Conservation (phyloP, 306 rosid species). For the Casuarina glauca region DNA sequence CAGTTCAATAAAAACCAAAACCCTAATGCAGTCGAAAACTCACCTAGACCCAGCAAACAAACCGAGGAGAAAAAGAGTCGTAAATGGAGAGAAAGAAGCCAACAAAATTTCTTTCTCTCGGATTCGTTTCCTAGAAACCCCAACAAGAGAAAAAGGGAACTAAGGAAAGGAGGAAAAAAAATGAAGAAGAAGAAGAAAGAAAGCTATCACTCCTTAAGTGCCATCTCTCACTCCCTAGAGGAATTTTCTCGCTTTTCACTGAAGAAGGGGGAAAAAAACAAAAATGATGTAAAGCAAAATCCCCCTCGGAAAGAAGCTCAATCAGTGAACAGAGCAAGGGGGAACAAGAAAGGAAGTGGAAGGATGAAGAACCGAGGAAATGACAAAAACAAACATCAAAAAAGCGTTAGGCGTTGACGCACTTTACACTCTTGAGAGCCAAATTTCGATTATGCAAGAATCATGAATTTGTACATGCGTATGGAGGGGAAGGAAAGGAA, state of each 20-base stretch:
- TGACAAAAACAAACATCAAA: neutral
- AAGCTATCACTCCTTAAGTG: too few relatives aligned
- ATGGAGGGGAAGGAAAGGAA: too few relatives aligned
- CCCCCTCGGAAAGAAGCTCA: neutral
- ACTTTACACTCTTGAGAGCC: neutral
- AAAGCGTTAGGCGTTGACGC: constrained; percentile 5
- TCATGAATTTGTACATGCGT: too few relatives aligned
- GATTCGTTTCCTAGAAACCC: neutral
- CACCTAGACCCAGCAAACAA: constrained; percentile 17
- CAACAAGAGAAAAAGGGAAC: neutral
- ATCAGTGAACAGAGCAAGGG: neutral
- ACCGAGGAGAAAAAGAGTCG: neutral
- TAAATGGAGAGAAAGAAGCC: neutral
- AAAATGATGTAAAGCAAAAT: neutral
- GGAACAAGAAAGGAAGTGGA: neutral
- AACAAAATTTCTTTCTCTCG: neutral
- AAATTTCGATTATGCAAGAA: too few relatives aligned
- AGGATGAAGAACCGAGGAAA: neutral
- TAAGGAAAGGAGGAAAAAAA: too few relatives aligned
- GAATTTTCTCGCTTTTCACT: neutral
- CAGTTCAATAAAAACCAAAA: constrained; percentile 20
- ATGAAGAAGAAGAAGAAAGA: too few relatives aligned
- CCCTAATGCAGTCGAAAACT: constrained; percentile 20
- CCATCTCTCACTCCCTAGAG: neutral
- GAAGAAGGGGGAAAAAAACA: neutral